phyloP scores from a whole-genome alignment of 345 rosid species.

The Litchi chinensis region DNA sequence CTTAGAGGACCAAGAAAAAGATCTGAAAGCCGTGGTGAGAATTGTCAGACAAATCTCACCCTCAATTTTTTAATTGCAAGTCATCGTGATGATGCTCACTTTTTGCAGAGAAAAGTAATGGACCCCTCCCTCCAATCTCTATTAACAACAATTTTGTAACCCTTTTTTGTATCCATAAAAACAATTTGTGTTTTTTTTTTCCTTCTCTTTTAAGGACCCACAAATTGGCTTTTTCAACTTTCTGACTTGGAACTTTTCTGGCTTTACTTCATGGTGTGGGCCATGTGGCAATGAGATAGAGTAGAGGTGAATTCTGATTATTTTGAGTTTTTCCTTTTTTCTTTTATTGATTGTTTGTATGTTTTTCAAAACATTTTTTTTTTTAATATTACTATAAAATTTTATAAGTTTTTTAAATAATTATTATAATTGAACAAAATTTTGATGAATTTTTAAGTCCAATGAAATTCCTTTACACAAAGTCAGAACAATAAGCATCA shows the following conservation, averaged over 20 bases:
- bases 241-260: background rate
- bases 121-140: background rate
- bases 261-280: conserved; percentile 23
- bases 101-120: conserved; percentile 16
- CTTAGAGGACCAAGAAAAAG: conserved; percentile 20
- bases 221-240: background rate
- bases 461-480: too few species aligned
- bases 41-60: conserved; percentile 22
- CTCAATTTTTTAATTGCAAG: conserved; percentile 12
- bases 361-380: too few species aligned
- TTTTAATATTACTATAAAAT: too few species aligned
- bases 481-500: too few species aligned
- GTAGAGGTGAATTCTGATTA: too few species aligned
- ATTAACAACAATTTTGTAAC: background rate
- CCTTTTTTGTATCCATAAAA: background rate
- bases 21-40: conserved; percentile 10
- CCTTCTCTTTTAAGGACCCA: background rate
- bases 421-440: too few species aligned
- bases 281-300: conserved; percentile 2
- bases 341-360: too few species aligned
- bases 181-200: background rate
- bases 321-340: too few species aligned
- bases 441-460: too few species aligned
- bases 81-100: conserved; percentile 5
- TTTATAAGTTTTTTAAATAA: too few species aligned